A percentile compares a stretch with the other conserved stretches of the same genome.
Evolutionary conservation across 73 alveolate species (phyloP).

Genomic region (Tetrahymena elliotti): DNA sequence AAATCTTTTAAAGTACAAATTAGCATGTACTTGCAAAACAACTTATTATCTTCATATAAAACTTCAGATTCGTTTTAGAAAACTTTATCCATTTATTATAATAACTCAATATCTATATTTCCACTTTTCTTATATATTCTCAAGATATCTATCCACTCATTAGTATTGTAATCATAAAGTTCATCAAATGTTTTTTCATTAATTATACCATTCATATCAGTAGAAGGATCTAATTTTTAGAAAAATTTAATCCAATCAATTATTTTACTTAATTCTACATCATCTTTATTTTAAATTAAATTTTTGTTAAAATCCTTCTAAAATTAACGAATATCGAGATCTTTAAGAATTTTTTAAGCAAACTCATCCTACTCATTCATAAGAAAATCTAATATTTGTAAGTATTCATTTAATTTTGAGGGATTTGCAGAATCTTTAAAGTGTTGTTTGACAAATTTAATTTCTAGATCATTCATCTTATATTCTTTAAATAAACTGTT

Average conservation of each 20-base stretch:
- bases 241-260: not conserved
- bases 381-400: not conserved
- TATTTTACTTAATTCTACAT: not conserved
- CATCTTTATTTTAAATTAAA: not conserved
- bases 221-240: not conserved
- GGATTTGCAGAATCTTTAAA: not conserved
- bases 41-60: not conserved
- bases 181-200: not conserved
- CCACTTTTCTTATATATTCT: not conserved
- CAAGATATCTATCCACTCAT: not conserved
- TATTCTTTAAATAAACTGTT: not conserved
- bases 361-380: not conserved
- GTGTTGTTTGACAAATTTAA: not conserved
- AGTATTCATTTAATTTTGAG: not conserved
- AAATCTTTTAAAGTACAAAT: not conserved
- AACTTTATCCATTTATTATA: not conserved
- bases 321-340: not conserved
- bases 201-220: not conserved
- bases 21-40: not conserved
- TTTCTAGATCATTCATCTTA: not conserved
- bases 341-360: not conserved
- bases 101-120: not conserved
- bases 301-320: not conserved
- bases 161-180: not conserved
- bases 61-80: not conserved